A percentile compares a stretch with the other conserved stretches of the same genome.
Conservation (phyloP, 1,284 basidiomycete species). For the Microbotryomycetes sp. region DNA sequence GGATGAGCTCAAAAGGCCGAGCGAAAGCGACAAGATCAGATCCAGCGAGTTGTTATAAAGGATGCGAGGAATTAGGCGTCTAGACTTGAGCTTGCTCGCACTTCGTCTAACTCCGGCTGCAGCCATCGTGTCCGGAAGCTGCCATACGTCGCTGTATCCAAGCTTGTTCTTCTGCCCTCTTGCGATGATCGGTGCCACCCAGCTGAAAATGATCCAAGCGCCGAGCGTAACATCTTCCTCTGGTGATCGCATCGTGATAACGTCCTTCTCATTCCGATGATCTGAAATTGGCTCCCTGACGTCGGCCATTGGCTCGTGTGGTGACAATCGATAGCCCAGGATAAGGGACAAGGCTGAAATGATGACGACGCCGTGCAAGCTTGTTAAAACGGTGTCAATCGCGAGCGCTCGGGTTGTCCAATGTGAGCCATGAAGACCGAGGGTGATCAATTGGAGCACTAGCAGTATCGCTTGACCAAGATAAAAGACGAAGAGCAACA, state of each 20-base stretch:
- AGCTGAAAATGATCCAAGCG: slow-evolving; percentile 69
- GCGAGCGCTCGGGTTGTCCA: not conserved
- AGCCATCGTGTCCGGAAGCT: slow-evolving; percentile 57
- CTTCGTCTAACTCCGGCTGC: slow-evolving; percentile 53
- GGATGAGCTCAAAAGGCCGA: slow-evolving; percentile 42
- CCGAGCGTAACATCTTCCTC: slow-evolving; percentile 67
- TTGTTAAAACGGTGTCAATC: slow-evolving; percentile 44
- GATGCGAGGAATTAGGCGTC: slow-evolving; percentile 13
- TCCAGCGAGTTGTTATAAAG: slow-evolving; percentile 48
- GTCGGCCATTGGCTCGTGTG: slow-evolving; percentile 35
- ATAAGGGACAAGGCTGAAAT: not conserved
- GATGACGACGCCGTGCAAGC: slow-evolving; percentile 47
- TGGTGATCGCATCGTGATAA: slow-evolving; percentile 41
- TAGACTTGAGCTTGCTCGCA: slow-evolving; percentile 42
- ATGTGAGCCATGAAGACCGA: slow-evolving; percentile 44
- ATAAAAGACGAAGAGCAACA: slow-evolving; percentile 54
- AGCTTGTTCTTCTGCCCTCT: slow-evolving; percentile 11
- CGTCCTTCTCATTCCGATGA: slow-evolving; percentile 11
- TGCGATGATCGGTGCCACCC: slow-evolving; percentile 61
- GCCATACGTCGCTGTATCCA: slow-evolving; percentile 55
- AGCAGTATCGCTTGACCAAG: slow-evolving; percentile 47
- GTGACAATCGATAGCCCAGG: slow-evolving; percentile 43
- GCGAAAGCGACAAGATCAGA: slow-evolving; percentile 19
- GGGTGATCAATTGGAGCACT: slow-evolving; percentile 50
- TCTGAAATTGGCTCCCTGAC: slow-evolving; percentile 38